phyloP scores from a whole-genome alignment of 2,329 filamentous ascomycete genomes.

The Sporothrix mexicana region DNA sequence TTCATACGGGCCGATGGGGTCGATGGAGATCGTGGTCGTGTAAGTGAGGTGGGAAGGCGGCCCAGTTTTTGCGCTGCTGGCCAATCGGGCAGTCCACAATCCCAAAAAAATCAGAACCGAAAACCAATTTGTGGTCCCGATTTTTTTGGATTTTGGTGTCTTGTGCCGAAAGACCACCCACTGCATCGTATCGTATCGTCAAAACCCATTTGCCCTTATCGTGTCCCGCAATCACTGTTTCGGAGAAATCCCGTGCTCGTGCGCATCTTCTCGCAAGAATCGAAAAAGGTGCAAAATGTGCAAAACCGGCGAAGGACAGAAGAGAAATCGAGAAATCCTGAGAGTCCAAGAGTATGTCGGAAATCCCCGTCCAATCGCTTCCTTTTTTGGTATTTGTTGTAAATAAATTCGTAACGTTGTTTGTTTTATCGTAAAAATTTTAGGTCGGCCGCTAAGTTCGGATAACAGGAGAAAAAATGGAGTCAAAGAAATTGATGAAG shows the following conservation, averaged over 20 bases:
- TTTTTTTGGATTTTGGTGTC: neutral
- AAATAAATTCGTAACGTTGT: constrained; percentile 30
- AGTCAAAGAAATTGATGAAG: neutral
- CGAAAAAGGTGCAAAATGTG: neutral
- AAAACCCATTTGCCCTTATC: constrained; percentile 14
- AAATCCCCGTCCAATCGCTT: constrained; percentile 4
- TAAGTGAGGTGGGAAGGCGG: neutral
- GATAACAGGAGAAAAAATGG: neutral
- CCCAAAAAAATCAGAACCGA: too few relatives aligned
- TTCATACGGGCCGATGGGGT: neutral
- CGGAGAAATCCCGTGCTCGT: neutral
- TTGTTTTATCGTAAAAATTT: constrained; percentile 29
- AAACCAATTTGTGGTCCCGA: neutral
- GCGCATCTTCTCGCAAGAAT: neutral
- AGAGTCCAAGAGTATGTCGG: neutral
- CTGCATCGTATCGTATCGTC: constrained; percentile 11
- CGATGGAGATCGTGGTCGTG: neutral
- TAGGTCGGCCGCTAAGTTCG: constrained; percentile 15
- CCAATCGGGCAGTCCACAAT: neutral
- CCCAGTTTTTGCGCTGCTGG: neutral
- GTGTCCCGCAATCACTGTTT: too few relatives aligned
- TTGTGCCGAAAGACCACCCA: constrained; percentile 7
- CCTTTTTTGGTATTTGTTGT: constrained; percentile 28
- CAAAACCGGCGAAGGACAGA: neutral
- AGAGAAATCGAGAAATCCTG: neutral